Evolutionary conservation across 2,329 filamentous ascomycete species (phyloP).

Genomic region (Ophiostoma fasciatum): DNA sequence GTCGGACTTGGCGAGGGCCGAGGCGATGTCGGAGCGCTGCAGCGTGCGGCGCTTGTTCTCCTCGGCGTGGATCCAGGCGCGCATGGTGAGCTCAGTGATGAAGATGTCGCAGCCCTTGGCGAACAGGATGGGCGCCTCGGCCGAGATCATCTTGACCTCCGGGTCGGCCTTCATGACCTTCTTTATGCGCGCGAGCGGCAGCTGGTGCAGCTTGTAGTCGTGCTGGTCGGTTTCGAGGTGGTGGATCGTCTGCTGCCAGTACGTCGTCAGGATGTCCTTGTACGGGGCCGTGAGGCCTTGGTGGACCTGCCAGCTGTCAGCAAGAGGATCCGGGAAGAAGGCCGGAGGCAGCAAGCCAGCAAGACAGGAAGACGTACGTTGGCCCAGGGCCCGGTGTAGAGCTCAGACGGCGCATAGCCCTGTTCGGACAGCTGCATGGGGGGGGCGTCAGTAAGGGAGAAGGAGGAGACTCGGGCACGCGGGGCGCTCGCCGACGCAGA

Average conservation of each 20-base stretch:
- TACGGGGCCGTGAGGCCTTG: slow-evolving; percentile 87
- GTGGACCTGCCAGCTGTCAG: slow-evolving; percentile 49
- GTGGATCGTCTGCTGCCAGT: slow-evolving; percentile 97
- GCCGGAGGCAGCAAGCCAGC: neutral
- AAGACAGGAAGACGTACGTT: slow-evolving; percentile 48
- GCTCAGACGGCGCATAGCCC: slow-evolving; percentile 80
- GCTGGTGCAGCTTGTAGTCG: slow-evolving; percentile 96
- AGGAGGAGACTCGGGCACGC: no score
- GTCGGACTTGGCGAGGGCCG: slow-evolving; percentile 88
- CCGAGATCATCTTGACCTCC: slow-evolving; percentile 99
- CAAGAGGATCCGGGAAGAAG: neutral
- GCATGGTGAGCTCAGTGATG: slow-evolving; percentile 97
- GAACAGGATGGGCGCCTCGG: slow-evolving; percentile 93
- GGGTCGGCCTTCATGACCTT: slow-evolving; percentile 99
- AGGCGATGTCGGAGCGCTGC: slow-evolving; percentile 91
- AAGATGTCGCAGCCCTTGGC: slow-evolving; percentile 99
- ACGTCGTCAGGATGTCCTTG: slow-evolving; percentile 94
- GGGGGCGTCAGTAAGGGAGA: no score
- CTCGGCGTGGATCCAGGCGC: slow-evolving; percentile 97
- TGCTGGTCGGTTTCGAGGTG: slow-evolving; percentile 90
- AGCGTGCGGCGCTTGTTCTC: slow-evolving; percentile 96
- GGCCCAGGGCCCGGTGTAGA: slow-evolving; percentile 89
- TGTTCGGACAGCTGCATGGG: slow-evolving; percentile 71
- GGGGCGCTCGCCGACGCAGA: neutral
- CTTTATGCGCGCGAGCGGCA: slow-evolving; percentile 96